Base-by-base conservation (phyloP, 768 basidiomycete genomes). In the Agaricus sinodeliciosus region DNA sequence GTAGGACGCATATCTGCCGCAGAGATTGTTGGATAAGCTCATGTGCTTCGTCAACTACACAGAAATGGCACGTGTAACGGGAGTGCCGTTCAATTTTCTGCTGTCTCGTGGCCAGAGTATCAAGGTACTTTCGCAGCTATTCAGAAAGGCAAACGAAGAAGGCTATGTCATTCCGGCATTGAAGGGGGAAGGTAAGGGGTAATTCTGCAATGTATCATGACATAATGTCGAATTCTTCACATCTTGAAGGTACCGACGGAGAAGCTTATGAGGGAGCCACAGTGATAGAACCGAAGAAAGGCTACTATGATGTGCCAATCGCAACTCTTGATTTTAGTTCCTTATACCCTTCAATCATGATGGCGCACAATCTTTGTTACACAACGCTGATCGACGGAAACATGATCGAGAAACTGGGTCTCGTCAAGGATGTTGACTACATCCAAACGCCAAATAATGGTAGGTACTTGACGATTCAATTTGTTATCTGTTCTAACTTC, bases 1-100 rank as follows among this genome's bases (percentile, higher is more conserved):
- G 7, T 16, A 47, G 93, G 96, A 99, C 76, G 95, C 96, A 3
- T 99, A 99, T 66, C 82, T 99, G 22, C 96, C 96, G 0, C 96
- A 99, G 68, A 77, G 96, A 49, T 68, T 98, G 36, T 78, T 99
- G 67, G 96, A 98, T 68, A 99, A 98, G 67, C 76, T 99, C 28
- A 97, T 98, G 96, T 98, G 93, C 57, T 94, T 99, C 62, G 86
- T 99, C 67, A 99, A 99, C 67, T 97, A 96, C 63, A 86, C 83
- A 43, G 96, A 99, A 67, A 98, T 99, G 96, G 80, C 96, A n/a
- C 90, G 96, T 66, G 96, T 99, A 3, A 99, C 96, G 0, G 96
- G 96, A n/a, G 94, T 99, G 9, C 96, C 96, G 0, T 99, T 99
- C 80, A 98, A 97, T 63, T 97, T 82, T 65, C 78, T 99, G 6